Percentiles rank a stretch among this genome's conserved stretches.
Conservation (phyloP, 176 grass and related monocot genomes). For the Chrysopogon serrulatus region DNA sequence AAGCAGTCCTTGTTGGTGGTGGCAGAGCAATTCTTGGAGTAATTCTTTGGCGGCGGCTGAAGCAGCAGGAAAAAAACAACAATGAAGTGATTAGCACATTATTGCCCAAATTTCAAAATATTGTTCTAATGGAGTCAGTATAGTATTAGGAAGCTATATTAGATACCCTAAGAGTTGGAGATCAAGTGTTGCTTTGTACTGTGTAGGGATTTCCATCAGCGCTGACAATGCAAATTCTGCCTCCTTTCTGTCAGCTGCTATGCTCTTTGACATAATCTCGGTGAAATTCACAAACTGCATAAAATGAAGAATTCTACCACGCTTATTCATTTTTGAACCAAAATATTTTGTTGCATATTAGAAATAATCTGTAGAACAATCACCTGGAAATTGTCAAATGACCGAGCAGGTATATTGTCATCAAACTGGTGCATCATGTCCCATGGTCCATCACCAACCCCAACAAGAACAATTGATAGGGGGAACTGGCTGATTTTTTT, state of each 20-base stretch:
- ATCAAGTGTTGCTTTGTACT: conserved; percentile 96
- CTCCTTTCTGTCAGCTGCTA: conserved; percentile 78
- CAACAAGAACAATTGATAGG: conserved; percentile 93
- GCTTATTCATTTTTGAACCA: not conserved
- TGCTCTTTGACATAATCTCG: conserved; percentile 93
- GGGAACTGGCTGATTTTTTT: conserved; percentile 63
- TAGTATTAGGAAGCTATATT: not conserved
- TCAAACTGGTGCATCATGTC: conserved; percentile 99
- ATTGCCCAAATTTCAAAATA: not conserved
- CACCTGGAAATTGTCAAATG: conserved; percentile 99
- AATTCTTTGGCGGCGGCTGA: conserved; percentile 66
- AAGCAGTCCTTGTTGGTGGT: conserved; percentile 49
- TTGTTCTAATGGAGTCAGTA: not conserved
- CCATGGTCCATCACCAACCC: conserved; percentile 98
- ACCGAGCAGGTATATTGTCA: conserved; percentile 90
- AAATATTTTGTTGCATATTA: not conserved
- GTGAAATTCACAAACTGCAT: conserved; percentile 99
- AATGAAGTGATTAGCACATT: conserved; percentile 16
- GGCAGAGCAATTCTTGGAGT: conserved; percentile 60
- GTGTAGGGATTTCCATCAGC: conserved; percentile 93
- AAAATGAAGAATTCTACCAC: conserved; percentile 23
- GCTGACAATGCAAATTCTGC: conserved; percentile 88
- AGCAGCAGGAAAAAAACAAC: conserved; percentile 16
- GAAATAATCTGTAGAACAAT: conserved; percentile 3
- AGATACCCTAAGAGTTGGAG: conserved; percentile 89